Evolutionary conservation across 2,329 filamentous ascomycete species (phyloP).

Genomic region (Dendrostoma leiphaemia): DNA sequence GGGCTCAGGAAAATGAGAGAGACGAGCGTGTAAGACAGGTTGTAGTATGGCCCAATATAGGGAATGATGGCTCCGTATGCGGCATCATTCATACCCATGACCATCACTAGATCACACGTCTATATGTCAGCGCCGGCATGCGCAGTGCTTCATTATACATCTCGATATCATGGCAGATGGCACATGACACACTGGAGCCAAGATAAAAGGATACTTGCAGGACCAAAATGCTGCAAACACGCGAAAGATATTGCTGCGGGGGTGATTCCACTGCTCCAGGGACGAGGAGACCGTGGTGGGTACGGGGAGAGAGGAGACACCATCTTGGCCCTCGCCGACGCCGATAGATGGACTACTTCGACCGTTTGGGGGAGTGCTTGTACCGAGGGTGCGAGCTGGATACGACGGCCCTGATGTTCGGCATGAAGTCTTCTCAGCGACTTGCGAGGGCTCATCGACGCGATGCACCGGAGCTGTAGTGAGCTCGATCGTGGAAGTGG

Average conservation of each 20-base stretch:
- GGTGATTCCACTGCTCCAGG: slow-evolving; percentile 45
- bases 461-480: background rate
- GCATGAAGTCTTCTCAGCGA: background rate
- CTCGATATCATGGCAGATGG: no score
- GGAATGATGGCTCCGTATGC: slow-evolving; percentile 44
- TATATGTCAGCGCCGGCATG: no score
- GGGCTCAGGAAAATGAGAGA: slow-evolving; percentile 48
- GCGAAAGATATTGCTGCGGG: slow-evolving; percentile 45
- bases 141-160: no score
- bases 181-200: no score
- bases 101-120: no score
- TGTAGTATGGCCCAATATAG: slow-evolving; percentile 32
- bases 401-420: background rate
- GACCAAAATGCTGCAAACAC: slow-evolving; percentile 55
- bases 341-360: background rate
- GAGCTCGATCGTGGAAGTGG: slow-evolving; percentile 11
- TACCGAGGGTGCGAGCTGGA: background rate
- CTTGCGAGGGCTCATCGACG: background rate
- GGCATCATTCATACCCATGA: slow-evolving; percentile 58
- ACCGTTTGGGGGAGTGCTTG: background rate
- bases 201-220: no score
- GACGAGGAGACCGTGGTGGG: slow-evolving; percentile 9
- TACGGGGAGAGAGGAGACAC: slow-evolving; percentile 9
- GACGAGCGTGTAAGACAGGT: slow-evolving; percentile 44
- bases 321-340: background rate